These are phyloP conservation scores for Talaromyces sp. DNA, from an alignment of 2,329 filamentous ascomycete genomes.

Conservation along the genomic window DNA sequence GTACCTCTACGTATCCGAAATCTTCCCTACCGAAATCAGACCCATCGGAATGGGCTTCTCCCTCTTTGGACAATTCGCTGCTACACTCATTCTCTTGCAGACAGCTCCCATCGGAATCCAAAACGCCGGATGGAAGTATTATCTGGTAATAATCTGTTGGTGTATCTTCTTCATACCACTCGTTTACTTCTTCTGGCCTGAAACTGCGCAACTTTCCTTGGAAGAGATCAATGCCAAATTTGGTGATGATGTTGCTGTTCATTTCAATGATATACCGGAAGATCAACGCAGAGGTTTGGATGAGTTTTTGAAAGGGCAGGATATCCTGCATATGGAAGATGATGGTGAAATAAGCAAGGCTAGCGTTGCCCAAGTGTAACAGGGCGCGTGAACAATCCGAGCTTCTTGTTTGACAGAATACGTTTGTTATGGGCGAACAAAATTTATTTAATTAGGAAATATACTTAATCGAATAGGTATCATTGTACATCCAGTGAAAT, in stretches of 20 bases:
- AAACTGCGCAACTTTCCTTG: slow-evolving; percentile 42
- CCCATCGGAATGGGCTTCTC: slow-evolving; percentile 53
- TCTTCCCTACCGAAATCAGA: slow-evolving; percentile 50
- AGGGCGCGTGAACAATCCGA: neutral
- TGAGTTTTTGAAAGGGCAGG: slow-evolving; percentile 8
- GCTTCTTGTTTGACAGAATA: neutral
- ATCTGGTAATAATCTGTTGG: slow-evolving; percentile 48
- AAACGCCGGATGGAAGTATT: slow-evolving; percentile 50
- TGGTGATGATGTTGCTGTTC: slow-evolving; percentile 50
- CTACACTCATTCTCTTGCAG: slow-evolving; percentile 49
- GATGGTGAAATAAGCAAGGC: neutral
- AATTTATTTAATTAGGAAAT: too few species aligned
- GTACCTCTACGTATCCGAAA: slow-evolving; percentile 47
- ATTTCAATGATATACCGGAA: slow-evolving; percentile 44
- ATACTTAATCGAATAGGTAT: neutral
- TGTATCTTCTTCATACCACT: slow-evolving; percentile 42
- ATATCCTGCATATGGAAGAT: slow-evolving; percentile 13
- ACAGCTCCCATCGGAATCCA: slow-evolving; percentile 45
- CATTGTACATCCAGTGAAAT: too few species aligned
- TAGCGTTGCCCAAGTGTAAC: neutral
- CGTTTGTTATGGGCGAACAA: neutral
- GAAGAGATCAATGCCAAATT: slow-evolving; percentile 49
- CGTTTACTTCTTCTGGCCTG: slow-evolving; percentile 46
- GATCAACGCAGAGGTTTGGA: slow-evolving; percentile 32
- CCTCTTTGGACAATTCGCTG: slow-evolving; percentile 50